Conservation (phyloP, 306 rosid species). For the Comarum palustre region DNA sequence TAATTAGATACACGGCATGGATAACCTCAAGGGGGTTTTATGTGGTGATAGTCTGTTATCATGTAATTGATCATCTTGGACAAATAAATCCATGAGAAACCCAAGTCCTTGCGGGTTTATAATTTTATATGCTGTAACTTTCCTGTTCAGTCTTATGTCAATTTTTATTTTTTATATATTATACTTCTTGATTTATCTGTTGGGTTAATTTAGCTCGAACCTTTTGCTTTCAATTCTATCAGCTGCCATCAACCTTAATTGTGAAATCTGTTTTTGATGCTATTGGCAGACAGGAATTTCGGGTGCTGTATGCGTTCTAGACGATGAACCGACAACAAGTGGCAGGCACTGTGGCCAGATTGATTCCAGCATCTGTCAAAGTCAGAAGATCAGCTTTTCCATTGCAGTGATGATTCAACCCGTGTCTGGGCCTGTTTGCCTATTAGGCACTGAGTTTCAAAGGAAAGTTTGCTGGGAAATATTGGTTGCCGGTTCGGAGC, state of each 20-base stretch:
- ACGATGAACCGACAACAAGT: constrained; percentile 88
- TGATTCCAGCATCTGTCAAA: constrained; percentile 77
- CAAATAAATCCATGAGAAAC: neutral
- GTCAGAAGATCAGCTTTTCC: constrained; percentile 78
- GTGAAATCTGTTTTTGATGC: constrained; percentile 27
- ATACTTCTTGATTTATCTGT: neutral
- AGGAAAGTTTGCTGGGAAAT: constrained; percentile 94
- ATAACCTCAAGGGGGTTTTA: neutral
- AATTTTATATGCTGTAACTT: neutral
- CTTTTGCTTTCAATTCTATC: neutral
- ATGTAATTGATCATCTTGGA: constrained; percentile 1
- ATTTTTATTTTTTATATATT: too few species aligned
- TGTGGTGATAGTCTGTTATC: neutral
- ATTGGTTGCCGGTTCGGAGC: constrained; percentile 97
- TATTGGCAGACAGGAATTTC: constrained; percentile 77
- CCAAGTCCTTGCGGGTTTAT: neutral
- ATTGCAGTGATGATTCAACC: constrained; percentile 92
- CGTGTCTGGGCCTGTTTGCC: constrained; percentile 96
- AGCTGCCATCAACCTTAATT: constrained; percentile 12
- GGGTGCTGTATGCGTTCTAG: constrained; percentile 88
- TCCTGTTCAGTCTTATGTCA: constrained; percentile 1
- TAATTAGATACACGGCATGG: neutral
- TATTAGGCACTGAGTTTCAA: constrained; percentile 89
- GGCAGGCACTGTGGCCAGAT: constrained; percentile 87
- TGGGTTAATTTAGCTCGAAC: neutral